phyloP scores from a whole-genome alignment of 805 yeast genomes.

The Metschnikowia matae region DNA sequence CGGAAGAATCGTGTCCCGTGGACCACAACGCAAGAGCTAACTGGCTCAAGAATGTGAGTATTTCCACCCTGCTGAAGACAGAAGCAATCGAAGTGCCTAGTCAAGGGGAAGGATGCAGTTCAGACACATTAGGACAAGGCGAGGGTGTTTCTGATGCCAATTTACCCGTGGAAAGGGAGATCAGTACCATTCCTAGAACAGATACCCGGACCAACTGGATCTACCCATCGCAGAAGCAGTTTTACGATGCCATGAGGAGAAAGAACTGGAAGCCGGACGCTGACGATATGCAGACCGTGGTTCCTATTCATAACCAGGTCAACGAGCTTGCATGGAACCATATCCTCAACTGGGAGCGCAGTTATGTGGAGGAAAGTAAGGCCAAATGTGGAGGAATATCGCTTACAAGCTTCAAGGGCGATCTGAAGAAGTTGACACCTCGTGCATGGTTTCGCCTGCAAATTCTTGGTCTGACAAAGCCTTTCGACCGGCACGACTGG shows the following conservation, averaged over 20 bases:
- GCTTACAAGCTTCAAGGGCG: constrained; percentile 84
- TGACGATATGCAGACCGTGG: constrained; percentile 81
- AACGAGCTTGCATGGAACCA: constrained; percentile 91
- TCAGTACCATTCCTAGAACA: constrained; percentile 81
- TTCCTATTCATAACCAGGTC: constrained; percentile 90
- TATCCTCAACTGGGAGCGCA: constrained; percentile 76
- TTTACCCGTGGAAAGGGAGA: constrained; percentile 70
- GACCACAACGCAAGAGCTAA: constrained; percentile 56
- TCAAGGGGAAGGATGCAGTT: constrained; percentile 35
- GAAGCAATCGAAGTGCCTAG: constrained; percentile 39
- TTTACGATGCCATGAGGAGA: constrained; percentile 88
- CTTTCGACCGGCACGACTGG: constrained; percentile 98
- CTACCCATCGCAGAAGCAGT: constrained; percentile 93
- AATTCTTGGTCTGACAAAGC: constrained; percentile 65
- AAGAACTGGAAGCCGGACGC: constrained; percentile 84
- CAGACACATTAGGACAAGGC: constrained; percentile 36
- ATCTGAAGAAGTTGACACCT: constrained; percentile 80
- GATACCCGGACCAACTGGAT: constrained; percentile 69
- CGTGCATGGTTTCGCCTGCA: constrained; percentile 68
- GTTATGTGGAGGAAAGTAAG: constrained; percentile 45
- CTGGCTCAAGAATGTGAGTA: constrained; percentile 44
- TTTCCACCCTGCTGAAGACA: constrained; percentile 24
- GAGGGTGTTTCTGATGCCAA: constrained; percentile 23
- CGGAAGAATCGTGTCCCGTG: constrained; percentile 54
- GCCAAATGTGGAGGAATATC: constrained; percentile 75